Base-by-base conservation (phyloP, 2,329 filamentous ascomycete genomes). In the Trematosphaeria pertusa region DNA sequence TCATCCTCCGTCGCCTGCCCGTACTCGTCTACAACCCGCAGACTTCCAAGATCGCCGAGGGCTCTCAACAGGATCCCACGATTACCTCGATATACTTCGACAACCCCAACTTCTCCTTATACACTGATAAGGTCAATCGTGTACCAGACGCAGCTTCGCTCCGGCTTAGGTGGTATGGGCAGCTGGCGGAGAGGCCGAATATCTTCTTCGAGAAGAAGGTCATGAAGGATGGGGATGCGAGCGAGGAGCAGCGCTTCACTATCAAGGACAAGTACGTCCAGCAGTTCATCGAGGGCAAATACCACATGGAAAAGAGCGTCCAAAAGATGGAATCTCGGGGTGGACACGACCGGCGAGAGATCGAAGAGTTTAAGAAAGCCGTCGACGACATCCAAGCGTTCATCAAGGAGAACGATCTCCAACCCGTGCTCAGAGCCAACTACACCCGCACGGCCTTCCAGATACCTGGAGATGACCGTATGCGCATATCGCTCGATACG, bases 71-170 rank as follows among this genome's bases (percentile, higher is more conserved):
- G 36, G 93, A 97, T 64, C 94, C 94, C 5, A 89, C 89, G 39
- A 89, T 97, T 58, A 97, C 92, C 12, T 97, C 93, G 19, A 84
- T 99, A 30, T 99, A 99, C 75, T 96, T 97, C 65, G 94, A 99
- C 73, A 96, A 87, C 68, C 80, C 84, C 31, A 86, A 87, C 56
- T 97, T 99, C 71, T 83, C 88, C 11, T 80, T 97, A 8, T 99
- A 97, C 73, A 84, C 84, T 11, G 83, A 87, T 62, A 97, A 97
- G 75, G 86, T 97, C 17, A 86, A 88, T 50, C 84, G 87, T 53
- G 80, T 86, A 50, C 79, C 84, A 1, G 86, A 91, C 63, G 89
- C 91, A 5, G 85, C 88, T 2, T 97, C 93, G 18, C 74, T 99
- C 38, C 86, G 94, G 7, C 78, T 97, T 50, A 83, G 94, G 31